Evolutionary conservation across 441 rosid species (phyloP), one percentile per base, ranked within the genome.

Genomic region (Gossypium schwendimanii): DNA sequence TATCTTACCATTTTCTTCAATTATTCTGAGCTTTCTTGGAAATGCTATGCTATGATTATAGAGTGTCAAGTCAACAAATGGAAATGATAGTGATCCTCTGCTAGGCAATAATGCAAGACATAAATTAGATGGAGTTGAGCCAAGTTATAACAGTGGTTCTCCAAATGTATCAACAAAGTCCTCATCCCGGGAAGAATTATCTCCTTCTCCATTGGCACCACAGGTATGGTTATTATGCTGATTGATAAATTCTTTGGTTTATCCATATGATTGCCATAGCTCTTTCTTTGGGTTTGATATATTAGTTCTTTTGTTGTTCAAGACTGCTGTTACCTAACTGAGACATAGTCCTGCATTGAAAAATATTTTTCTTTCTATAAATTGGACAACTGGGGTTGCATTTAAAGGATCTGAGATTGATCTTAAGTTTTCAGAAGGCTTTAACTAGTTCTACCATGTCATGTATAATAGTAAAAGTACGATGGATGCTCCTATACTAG

Each of bases 11-110:
- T 67, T 9, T 31, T 54, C 26, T 66, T 41, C 36, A 50, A 57
- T 53, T 31, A 8, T 78, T 20, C 15, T 58, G 62, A 72, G 66
- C 58, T 76, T 41, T 65, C 23, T 23, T 72, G 70, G 26, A 53
- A 24, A 66, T 50, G 24, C 21, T 11, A 17, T 71, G 73, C 45
- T 31, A 63, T 61, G 52, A 61, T 76, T 76, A 53, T 75, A 89
- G 94, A 84, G 83, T 67, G 78, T 82, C 39, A 92, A 89, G 69
- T 84, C 89, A 63, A 82, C 85, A 74, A 84, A 87, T 59, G 91
- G 80, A 72, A 82, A 74, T 60, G 97, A 89, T 80, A 82, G 47
- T 78, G 97, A 86, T 24, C 69, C 83, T 59, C 70, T 80, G 73
- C 80, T 74, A 57, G 82, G 74, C 45, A 6, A 10, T 64, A 78